Percentiles rank a stretch among this genome's conserved stretches.
Evolutionary conservation across 2,329 filamentous ascomycete genomes (phyloP).

Genomic region (Thelonectria olida): DNA sequence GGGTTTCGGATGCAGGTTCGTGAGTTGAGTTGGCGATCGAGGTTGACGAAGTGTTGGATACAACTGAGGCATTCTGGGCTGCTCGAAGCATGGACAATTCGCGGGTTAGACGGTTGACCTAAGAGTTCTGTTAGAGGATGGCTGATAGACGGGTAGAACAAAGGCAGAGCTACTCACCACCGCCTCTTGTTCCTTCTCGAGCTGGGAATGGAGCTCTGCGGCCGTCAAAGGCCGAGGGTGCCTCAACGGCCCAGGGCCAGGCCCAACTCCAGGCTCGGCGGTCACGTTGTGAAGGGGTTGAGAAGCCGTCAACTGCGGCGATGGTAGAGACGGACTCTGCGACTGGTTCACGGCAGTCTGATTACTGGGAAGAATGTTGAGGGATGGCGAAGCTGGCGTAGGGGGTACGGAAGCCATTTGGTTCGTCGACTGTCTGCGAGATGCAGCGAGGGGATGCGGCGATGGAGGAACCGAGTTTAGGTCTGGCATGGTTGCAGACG

Average conservation of each 20-base stretch:
- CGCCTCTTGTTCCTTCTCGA: conserved; percentile 96
- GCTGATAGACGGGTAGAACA: neutral
- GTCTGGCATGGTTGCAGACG: conserved; percentile 58
- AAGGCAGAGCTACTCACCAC: conserved; percentile 66
- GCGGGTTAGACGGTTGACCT: conserved; percentile 93
- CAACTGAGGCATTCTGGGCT: conserved; percentile 72
- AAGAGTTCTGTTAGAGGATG: conserved; percentile 12
- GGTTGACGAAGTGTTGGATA: conserved; percentile 71
- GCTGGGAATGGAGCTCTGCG: conserved; percentile 85
- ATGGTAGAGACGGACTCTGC: conserved; percentile 44
- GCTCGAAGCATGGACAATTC: conserved; percentile 86
- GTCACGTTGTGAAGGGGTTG: conserved; percentile 46
- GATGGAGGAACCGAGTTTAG: conserved; percentile 65
- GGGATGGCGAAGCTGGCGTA: conserved; percentile 51
- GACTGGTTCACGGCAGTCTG: conserved; percentile 58
- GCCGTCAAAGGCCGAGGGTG: conserved; percentile 89
- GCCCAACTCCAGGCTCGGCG: conserved; percentile 55
- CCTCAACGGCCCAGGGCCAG: conserved; percentile 77
- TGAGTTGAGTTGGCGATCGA: conserved; percentile 62
- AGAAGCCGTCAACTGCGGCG: conserved; percentile 41
- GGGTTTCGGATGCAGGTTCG: conserved; percentile 59
- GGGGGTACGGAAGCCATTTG: conserved; percentile 51
- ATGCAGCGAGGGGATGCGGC: conserved; percentile 54
- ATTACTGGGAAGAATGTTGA: conserved; percentile 68
- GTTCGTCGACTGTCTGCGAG: conserved; percentile 55